Base-by-base conservation (phyloP, 2,329 filamentous ascomycete genomes). In the Madurella fahalii region DNA sequence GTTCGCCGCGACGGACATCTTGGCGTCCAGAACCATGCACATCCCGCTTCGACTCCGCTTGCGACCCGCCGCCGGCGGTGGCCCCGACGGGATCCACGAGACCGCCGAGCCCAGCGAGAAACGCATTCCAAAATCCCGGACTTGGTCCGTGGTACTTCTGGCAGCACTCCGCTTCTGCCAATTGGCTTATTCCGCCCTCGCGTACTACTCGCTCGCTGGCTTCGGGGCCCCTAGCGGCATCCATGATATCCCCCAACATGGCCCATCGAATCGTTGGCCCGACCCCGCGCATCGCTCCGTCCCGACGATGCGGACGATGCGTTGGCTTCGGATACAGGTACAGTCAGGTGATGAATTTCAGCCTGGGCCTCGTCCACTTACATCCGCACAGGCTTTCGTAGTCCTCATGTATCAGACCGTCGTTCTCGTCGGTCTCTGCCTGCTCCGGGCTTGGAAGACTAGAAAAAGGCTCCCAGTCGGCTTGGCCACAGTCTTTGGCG, bases 101-200 rank as follows among this genome's bases (percentile, higher is more conserved):
- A 25, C 13, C 49, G 2, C 11, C 18, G 31, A 48, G n/a, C 11
- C 13, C 39, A 52, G 51, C 30, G 61, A 63, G 45, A 59, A 62
- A 41, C 18, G 30, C 8, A 25, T 31, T 46, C 15, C 52, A 40
- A 37, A 54, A 40, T 54, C 48, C 18, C 57, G 53, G 8, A 54
- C 57, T 37, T 61, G 57, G 43, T 52, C 60, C 13, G 58, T 43
- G 42, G 50, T 63, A 17, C 49, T 54, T 46, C 44, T 59, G 16
- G 51, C 58, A 1, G 48, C 43, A 12, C 44, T 64, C 46, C 54
- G 64, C 12, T 41, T 61, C n/a, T 61, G 60, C 51, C 64, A 65
- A 41, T 60, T 58, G 41, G 47, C 46, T 40, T 64, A 60, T 16
- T 61, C 62, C 9, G 54, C 85, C 39, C 46, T 53, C 37, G 50